phyloP scores from a whole-genome alignment of 2,329 filamentous ascomycete species.

The Daldinia sp. region DNA sequence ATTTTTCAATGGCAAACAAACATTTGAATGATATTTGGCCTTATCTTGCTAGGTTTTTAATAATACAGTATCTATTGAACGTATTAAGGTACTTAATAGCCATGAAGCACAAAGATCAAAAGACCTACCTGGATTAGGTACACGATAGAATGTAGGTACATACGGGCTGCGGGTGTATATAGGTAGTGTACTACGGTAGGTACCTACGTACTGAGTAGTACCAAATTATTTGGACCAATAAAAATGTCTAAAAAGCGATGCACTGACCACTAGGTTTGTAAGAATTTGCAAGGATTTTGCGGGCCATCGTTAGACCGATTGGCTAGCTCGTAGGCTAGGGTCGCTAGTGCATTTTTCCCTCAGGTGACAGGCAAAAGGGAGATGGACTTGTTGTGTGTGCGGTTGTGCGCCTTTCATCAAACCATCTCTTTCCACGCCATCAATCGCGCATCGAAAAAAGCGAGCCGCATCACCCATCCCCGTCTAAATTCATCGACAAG shows the following conservation, averaged over 20 bases:
- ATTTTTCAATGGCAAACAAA: too few relatives aligned
- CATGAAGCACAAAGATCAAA: neutral
- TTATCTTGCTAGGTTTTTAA: neutral
- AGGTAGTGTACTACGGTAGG: too few relatives aligned
- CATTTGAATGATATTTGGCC: neutral
- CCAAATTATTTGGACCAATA: neutral
- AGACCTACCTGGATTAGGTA: neutral
- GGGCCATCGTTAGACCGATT: slow-evolving; percentile 32
- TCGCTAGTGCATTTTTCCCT: slow-evolving; percentile 38
- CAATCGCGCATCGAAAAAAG: slow-evolving; percentile 67
- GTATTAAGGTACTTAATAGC: too few relatives aligned
- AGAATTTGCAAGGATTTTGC: slow-evolving; percentile 5
- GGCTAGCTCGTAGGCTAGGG: slow-evolving; percentile 28
- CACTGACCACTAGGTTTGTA: slow-evolving; percentile 2
- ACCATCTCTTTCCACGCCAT: slow-evolving; percentile 53
- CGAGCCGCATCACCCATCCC: slow-evolving; percentile 62
- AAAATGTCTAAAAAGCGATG: neutral
- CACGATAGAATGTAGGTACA: neutral
- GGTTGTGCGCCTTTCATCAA: slow-evolving; percentile 49
- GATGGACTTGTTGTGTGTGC: slow-evolving; percentile 41
- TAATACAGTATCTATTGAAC: neutral
- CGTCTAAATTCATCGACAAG: slow-evolving; percentile 66
- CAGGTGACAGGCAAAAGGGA: slow-evolving; percentile 47
- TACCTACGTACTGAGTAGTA: neutral
- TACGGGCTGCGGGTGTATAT: neutral